Evolutionary conservation across 177 flowering plant species (phyloP), one percentile per base, ranked within the genome.

Genomic region (Vitis hybrid): DNA sequence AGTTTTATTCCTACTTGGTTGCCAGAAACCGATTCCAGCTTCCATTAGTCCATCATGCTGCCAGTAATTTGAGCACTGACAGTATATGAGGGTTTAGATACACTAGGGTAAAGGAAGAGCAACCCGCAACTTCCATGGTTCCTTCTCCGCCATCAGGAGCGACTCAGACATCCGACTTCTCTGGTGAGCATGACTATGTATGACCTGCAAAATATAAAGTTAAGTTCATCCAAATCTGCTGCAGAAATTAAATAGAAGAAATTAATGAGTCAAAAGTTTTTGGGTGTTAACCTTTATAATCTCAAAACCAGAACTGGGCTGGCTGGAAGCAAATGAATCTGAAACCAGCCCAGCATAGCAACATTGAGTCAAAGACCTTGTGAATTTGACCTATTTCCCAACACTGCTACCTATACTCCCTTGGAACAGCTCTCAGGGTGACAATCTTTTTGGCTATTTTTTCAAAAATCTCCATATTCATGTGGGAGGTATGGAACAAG

Each of bases 131-230:
- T 84, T 79, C 87, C 84, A 76, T 64, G 54, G 62, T 72, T 74
- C 78, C 80, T 75, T 81, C 85, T 80, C 86, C 78, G n/a, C 75
- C 78, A 68, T 69, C 75, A 53, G 82, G 86, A 84, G 89, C 83
- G 76, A 86, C 86, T 85, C 76, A 59, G 74, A 83, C 87, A 74
- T 76, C 76, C 70, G 82, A 86, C 76, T 73, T 84, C 84, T 82
- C 88, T 79, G 85, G 89, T 82, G 89, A 89, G 83, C 83, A 84
- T 78, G 84, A 85, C 78, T 82, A 81, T 63, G 74, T 82, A 87
- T 69, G 84, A 89, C 95, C 97, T 91, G 96, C 86, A 80, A 17
- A 64, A 52, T 53, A 24, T 19, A 44, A 73, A 17, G 50, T 20
- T 1, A 12, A 11, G 15, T 9, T 20, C n/a, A 66, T 65, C 5